Evolutionary conservation across 116 monocot genomes (phyloP).

Genomic region (Trichopus zeylanicus): DNA sequence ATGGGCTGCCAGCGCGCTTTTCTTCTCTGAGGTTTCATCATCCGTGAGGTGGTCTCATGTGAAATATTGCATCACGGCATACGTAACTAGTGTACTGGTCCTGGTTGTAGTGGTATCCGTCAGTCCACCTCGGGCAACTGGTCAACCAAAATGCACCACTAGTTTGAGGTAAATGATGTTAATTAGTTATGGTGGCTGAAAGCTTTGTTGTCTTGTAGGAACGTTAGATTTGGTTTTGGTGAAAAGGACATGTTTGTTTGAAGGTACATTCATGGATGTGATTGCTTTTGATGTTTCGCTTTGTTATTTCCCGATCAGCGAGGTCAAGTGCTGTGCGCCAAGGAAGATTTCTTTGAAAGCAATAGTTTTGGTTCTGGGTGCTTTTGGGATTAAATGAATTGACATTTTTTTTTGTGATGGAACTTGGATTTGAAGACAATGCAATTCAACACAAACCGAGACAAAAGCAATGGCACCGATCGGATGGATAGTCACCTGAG

Average conservation of each 20-base stretch:
- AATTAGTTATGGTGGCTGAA: neutral
- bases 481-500: no score
- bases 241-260: neutral
- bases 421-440: no score
- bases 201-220: neutral
- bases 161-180: neutral
- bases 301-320: neutral
- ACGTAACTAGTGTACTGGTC: constrained; percentile 1
- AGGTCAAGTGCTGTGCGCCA: neutral
- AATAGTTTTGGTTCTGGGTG: neutral
- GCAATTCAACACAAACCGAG: no score
- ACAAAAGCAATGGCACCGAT: no score
- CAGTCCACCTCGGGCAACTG: neutral
- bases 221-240: neutral
- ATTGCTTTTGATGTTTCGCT: neutral
- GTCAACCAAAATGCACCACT: neutral
- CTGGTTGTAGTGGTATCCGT: no score
- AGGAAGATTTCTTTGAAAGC: neutral
- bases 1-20: neutral
- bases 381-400: no score
- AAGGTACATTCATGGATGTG: neutral
- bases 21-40: neutral
- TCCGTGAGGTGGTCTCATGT: neutral
- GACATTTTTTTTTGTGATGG: neutral
- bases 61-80: neutral